A percentile compares a stretch with the other conserved stretches of the same genome.
phyloP scores from a whole-genome alignment of 306 rosid species.

The Trifolium pratense region DNA sequence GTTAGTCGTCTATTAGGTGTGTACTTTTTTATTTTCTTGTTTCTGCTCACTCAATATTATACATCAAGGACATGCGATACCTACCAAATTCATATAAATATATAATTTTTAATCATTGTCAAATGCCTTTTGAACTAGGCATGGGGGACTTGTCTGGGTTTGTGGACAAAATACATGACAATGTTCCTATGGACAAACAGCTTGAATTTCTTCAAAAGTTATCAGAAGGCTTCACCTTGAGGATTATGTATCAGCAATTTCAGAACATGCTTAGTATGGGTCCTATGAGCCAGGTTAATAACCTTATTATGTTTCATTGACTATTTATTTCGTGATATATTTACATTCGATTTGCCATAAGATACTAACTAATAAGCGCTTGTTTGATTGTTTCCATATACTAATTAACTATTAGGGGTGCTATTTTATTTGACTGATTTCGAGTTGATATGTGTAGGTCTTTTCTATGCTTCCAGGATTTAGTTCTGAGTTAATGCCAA shows the following conservation, averaged over 20 bases:
- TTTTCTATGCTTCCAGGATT: constrained; percentile 84
- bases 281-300: constrained; percentile 70
- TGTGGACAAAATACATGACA: constrained; percentile 83
- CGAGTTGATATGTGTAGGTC: constrained; percentile 49
- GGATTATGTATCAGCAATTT: constrained; percentile 88
- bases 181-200: constrained; percentile 90
- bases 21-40: constrained; percentile 11
- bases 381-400: constrained; percentile 19
- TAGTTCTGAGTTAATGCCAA: constrained; percentile 80
- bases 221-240: constrained; percentile 76
- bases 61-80: constrained; percentile 4
- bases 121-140: constrained; percentile 49
- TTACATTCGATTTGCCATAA: constrained; percentile 11
- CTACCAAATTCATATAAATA: constrained; percentile 17
- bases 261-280: constrained; percentile 80
- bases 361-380: neutral
- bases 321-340: neutral
- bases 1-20: constrained; percentile 83
- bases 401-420: constrained; percentile 19
- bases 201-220: constrained; percentile 81
- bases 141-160: constrained; percentile 93
- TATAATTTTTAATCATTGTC: constrained; percentile 10
- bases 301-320: constrained; percentile 23
- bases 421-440: constrained; percentile 30
- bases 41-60: neutral